These are phyloP conservation scores for Pseudogymnoascus sp. DNA, from an alignment of 2,329 filamentous ascomycete species.

Conservation along the genomic window DNA sequence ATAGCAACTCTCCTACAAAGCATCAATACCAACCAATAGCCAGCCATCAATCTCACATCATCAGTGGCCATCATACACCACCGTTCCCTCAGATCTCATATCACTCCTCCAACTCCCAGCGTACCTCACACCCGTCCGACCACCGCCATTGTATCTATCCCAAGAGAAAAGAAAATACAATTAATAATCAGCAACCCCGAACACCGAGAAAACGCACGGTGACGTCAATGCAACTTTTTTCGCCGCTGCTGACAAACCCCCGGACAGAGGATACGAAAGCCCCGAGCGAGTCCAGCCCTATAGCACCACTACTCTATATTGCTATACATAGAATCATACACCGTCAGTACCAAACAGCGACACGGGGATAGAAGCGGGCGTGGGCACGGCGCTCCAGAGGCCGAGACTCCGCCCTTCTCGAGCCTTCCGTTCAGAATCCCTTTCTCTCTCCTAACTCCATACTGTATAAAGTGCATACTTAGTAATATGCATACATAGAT, in stretches of 20 bases:
- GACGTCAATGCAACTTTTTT: background rate
- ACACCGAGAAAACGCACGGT: background rate
- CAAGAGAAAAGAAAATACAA: background rate
- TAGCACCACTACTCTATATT: background rate
- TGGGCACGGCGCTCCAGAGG: background rate
- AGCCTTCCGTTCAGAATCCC: background rate
- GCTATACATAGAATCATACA: background rate
- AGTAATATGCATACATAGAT: background rate
- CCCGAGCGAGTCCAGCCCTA: background rate
- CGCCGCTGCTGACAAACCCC: background rate
- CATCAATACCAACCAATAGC: background rate
- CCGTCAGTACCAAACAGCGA: background rate
- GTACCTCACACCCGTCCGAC: background rate
- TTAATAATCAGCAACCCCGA: background rate
- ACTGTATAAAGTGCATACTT: no score
- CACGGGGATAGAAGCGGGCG: background rate
- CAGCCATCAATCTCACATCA: background rate
- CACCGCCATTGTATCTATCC: background rate
- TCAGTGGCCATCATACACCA: background rate
- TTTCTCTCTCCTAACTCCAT: background rate
- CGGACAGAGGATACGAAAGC: background rate
- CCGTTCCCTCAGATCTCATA: background rate
- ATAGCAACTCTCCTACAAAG: background rate
- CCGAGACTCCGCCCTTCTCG: background rate
- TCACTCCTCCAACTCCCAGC: background rate